phyloP scores from a whole-genome alignment of 345 rosid genomes.

The Excoecaria agallocha region DNA sequence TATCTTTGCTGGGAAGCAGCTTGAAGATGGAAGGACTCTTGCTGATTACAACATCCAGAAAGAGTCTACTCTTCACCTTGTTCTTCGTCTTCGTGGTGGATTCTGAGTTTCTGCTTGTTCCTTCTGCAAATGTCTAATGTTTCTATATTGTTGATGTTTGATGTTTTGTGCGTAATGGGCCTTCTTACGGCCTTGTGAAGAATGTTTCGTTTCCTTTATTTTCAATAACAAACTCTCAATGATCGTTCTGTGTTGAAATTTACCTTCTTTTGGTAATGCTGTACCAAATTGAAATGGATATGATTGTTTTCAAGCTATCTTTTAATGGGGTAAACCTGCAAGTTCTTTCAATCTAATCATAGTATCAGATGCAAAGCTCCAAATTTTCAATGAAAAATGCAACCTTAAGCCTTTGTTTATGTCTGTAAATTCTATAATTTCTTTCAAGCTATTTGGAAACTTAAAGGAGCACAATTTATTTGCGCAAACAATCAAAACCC shows the following conservation, averaged over 20 bases:
- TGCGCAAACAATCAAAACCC: too few relatives aligned
- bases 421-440: too few relatives aligned
- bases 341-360: too few relatives aligned
- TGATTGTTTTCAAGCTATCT: background rate
- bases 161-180: background rate
- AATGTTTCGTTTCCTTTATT: background rate
- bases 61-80: slow-evolving; percentile 24
- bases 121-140: too few relatives aligned
- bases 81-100: background rate
- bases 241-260: background rate
- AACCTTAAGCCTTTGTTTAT: too few relatives aligned
- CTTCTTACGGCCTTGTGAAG: background rate
- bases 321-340: too few relatives aligned
- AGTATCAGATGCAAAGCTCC: too few relatives aligned
- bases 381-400: too few relatives aligned
- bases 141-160: too few relatives aligned
- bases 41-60: slow-evolving; percentile 27
- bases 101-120: too few relatives aligned
- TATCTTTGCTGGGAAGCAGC: slow-evolving; percentile 27
- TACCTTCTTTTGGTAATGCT: background rate
- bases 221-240: background rate
- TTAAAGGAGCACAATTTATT: too few relatives aligned
- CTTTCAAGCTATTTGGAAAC: too few relatives aligned
- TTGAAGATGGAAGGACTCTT: slow-evolving; percentile 25
- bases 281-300: background rate